Evolutionary conservation across 2,329 filamentous ascomycete species (phyloP).

Genomic region (Hypoxylon sp.): DNA sequence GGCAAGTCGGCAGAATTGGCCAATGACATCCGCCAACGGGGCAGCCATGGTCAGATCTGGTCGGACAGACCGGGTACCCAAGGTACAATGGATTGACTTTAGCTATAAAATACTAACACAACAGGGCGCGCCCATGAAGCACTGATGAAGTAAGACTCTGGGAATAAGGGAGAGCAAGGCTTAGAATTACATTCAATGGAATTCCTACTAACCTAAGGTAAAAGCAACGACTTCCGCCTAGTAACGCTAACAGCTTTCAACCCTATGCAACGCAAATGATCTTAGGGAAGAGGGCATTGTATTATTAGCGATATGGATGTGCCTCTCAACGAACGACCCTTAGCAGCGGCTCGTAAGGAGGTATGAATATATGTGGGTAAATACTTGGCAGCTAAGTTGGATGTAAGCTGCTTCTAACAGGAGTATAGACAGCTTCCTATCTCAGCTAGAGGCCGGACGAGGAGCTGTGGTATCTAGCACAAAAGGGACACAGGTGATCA

Average conservation of each 20-base stretch:
- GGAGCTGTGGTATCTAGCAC: slow-evolving; percentile 1
- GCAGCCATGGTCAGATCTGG: slow-evolving; percentile 23
- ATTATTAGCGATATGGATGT: not conserved
- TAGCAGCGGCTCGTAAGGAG: not conserved
- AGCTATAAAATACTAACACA: not conserved
- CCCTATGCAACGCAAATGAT: not conserved
- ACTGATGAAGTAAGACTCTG: not conserved
- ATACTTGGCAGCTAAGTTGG: slow-evolving; percentile 18
- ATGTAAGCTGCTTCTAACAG: slow-evolving; percentile 16
- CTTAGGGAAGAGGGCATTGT: slow-evolving; percentile 4
- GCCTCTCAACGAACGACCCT: not conserved
- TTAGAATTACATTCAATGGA: not conserved
- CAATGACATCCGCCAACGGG: slow-evolving; percentile 30
- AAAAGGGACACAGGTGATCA: slow-evolving; percentile 4
- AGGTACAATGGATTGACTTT: slow-evolving; percentile 5
- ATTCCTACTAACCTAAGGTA: slow-evolving; percentile 7
- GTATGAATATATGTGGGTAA: slow-evolving; percentile 3
- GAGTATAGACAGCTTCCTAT: slow-evolving; percentile 38
- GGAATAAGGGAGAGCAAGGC: not conserved
- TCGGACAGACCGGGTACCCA: slow-evolving; percentile 8
- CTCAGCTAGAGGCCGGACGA: slow-evolving; percentile 21
- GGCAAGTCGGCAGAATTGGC: slow-evolving; percentile 27
- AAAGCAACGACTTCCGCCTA: not conserved
- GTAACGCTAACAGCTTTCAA: not conserved
- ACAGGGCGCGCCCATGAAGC: not conserved